Evolutionary conservation across 2,329 filamentous ascomycete genomes (phyloP), one percentile per base, ranked within the genome.

Genomic region (Chaetomiaceae sp.): DNA sequence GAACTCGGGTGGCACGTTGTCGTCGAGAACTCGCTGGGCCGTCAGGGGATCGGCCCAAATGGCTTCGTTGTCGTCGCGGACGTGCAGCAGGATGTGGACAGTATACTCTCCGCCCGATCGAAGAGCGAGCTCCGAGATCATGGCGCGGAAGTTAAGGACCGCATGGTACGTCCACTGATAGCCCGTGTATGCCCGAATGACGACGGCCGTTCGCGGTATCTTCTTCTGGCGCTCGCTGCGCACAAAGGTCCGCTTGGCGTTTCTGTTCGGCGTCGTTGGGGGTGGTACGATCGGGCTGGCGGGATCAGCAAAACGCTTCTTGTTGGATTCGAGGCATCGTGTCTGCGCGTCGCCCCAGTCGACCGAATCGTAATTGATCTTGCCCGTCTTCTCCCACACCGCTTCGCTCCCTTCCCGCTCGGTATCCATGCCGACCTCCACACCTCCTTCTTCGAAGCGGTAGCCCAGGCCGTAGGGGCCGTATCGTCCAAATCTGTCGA

Each of bases 381-480:
- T 75, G 64, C 77, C 77, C 1, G 73, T 73, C 54, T 75, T 70
- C 37, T 71, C 67, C 79, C 80, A 86, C 10, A 85, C 72, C 34
- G 71, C 71, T 27, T 85, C 77, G 48, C 78, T 81, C 74, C 86
- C 89, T 18, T 87, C 79, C 30, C 75, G 74, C 61, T 94, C 88
- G 1, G 83, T 84, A 34, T 89, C 87, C 51, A 87, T 75, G n/a
- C 82, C 82, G 50, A 90, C 82, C 23, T 80, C 82, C 0, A 81
- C 70, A 20, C 90, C 90, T 13, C 90, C 90, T 58, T 82, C 80
- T 51, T 82, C 80, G 54, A 80, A 77, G 62, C 80, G 82, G 69
- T 95, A 95, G n/a, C 90, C 90, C 36, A 90, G 74, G 0, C 90
- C 90, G 64, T 96, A 96, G 0, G 90, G 86, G 0, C 89, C 90